Conservation (phyloP, 2,329 filamentous ascomycete species). For the Elsinoe fawcettii region DNA sequence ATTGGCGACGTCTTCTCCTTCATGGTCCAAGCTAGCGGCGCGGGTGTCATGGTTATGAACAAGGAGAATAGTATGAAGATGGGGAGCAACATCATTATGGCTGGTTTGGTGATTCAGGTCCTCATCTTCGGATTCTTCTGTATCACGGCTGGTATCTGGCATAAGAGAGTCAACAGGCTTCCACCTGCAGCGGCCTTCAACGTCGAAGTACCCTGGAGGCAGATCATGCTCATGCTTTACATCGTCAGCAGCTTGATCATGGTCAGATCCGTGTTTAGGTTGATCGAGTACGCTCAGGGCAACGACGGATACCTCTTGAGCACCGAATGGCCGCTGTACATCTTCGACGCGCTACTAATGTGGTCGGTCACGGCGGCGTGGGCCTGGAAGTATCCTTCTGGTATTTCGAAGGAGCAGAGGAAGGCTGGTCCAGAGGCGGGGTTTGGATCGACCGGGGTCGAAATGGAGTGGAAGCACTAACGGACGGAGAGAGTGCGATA, state of each 20-base stretch:
- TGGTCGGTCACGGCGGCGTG: slow-evolving; percentile 21
- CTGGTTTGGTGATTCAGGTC: slow-evolving; percentile 44
- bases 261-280: slow-evolving; percentile 41
- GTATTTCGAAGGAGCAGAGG: not conserved
- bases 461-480: not conserved
- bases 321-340: slow-evolving; percentile 37
- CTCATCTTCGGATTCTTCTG: slow-evolving; percentile 46
- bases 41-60: slow-evolving; percentile 36
- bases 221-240: slow-evolving; percentile 39
- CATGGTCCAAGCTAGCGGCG: slow-evolving; percentile 38
- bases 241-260: slow-evolving; percentile 39
- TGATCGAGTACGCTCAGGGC: slow-evolving; percentile 43
- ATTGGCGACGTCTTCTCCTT: slow-evolving; percentile 43
- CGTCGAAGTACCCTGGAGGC: slow-evolving; percentile 28
- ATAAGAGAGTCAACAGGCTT: slow-evolving; percentile 21
- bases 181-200: slow-evolving; percentile 19
- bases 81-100: slow-evolving; percentile 40
- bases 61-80: slow-evolving; percentile 21
- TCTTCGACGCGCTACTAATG: slow-evolving; percentile 26
- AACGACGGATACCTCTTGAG: slow-evolving; percentile 37
- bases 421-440: not conserved
- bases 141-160: slow-evolving; percentile 25
- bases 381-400: slow-evolving; percentile 21
- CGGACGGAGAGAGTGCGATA: not conserved
- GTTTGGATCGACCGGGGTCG: not conserved